These are phyloP conservation scores for Penicillium occitanis DNA, from an alignment of 2,329 filamentous ascomycete genomes.

Conservation along the genomic window DNA sequence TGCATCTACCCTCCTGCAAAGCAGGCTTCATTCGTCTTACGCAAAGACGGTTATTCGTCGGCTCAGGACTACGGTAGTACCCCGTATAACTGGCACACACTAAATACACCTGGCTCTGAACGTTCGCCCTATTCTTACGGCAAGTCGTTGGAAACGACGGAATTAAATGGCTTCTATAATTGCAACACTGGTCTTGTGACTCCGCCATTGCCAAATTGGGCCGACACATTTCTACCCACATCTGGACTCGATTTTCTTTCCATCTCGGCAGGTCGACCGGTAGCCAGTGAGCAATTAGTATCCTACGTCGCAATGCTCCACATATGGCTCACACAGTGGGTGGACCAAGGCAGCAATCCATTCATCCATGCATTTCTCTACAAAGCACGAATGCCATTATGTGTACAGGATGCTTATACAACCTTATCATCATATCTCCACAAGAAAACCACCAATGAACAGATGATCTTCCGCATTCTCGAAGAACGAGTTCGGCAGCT, in stretches of 20 bases:
- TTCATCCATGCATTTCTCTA: conserved; percentile 9
- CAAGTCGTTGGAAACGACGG: background rate
- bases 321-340: conserved; percentile 1
- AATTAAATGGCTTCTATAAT: background rate
- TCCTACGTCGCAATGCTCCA: conserved; percentile 3
- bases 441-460: background rate
- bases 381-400: background rate
- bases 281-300: background rate
- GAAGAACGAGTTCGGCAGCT: conserved; percentile 1
- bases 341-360: conserved; percentile 7
- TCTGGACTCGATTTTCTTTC: background rate
- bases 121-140: background rate
- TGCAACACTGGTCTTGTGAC: background rate
- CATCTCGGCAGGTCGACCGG: background rate
- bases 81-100: background rate
- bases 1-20: conserved; percentile 9
- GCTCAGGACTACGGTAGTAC: background rate
- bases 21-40: background rate
- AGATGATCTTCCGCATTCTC: conserved; percentile 2
- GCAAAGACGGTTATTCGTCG: background rate
- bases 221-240: background rate
- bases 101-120: background rate
- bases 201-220: background rate
- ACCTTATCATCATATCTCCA: background rate
- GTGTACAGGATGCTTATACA: conserved; percentile 10